Percentiles rank a stretch among this genome's conserved stretches.
phyloP scores from a whole-genome alignment of 1,139 yeast genomes.

The Eremothecium cymbalariae region DNA sequence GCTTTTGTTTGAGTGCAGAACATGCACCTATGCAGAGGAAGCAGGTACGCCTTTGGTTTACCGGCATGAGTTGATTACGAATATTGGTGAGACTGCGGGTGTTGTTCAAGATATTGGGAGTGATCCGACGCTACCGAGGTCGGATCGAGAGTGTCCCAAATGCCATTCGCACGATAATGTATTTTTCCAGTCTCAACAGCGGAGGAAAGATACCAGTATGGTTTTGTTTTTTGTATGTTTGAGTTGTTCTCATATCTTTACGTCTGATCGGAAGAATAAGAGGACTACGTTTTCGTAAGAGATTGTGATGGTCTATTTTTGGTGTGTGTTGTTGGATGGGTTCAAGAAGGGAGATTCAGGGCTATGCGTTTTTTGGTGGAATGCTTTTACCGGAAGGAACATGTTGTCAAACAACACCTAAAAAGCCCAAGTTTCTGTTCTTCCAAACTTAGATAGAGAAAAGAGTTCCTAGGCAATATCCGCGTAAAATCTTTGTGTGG shows the following conservation, averaged over 20 bases:
- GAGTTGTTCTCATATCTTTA: constrained; percentile 71
- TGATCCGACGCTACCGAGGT: constrained; percentile 93
- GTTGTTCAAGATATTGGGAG: constrained; percentile 93
- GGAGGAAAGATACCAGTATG: constrained; percentile 93
- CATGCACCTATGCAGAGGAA: constrained; percentile 87
- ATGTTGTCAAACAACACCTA: too few species aligned
- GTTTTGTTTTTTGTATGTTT: constrained; percentile 87
- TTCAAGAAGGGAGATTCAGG: too few species aligned
- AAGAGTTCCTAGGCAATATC: too few species aligned
- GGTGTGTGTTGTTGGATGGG: too few species aligned
- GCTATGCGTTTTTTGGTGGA: too few species aligned
- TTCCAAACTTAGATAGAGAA: too few species aligned
- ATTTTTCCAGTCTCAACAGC: constrained; percentile 92
- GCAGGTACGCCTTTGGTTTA: constrained; percentile 87
- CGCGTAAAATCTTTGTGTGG: too few species aligned
- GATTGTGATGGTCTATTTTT: too few species aligned
- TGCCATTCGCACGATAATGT: constrained; percentile 88
- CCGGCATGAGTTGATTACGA: constrained; percentile 85
- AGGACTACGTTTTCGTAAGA: constrained; percentile 31
- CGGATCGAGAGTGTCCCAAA: constrained; percentile 85
- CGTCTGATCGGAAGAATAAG: constrained; percentile 33
- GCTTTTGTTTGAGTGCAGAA: constrained; percentile 85
- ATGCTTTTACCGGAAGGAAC: too few species aligned
- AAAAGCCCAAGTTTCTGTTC: too few species aligned
- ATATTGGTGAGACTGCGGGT: constrained; percentile 89